Conservation (phyloP, 768 basidiomycete genomes). For the Russula ochroleuca region DNA sequence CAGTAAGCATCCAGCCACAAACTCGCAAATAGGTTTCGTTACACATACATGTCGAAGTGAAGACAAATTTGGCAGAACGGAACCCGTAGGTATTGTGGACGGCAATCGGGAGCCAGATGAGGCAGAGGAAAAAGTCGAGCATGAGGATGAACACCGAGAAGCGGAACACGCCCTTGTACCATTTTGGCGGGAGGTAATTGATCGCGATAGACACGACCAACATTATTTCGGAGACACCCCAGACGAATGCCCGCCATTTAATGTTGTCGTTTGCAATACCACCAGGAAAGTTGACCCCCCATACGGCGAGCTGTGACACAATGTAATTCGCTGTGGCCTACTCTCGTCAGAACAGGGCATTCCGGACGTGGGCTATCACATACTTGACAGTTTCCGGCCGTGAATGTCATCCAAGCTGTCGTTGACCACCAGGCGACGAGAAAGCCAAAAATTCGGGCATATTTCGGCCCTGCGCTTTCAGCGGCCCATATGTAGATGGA, state of each 20-base stretch:
- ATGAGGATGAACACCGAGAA: conserved; percentile 70
- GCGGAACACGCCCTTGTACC: conserved; percentile 74
- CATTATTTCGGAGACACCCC: conserved; percentile 74
- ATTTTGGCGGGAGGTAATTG: conserved; percentile 77
- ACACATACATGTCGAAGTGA: conserved; percentile 67
- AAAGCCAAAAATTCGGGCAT: conserved; percentile 83
- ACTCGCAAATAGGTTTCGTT: neutral
- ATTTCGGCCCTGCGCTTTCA: conserved; percentile 84
- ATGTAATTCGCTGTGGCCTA: conserved; percentile 89
- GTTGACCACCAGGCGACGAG: conserved; percentile 91
- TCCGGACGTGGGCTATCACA: conserved; percentile 22
- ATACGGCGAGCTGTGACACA: conserved; percentile 77
- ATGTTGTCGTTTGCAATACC: conserved; percentile 65
- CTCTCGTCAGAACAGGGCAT: neutral
- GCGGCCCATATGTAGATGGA: conserved; percentile 96
- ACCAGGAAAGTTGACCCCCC: conserved; percentile 78
- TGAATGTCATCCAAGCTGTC: conserved; percentile 96
- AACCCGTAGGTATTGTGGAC: conserved; percentile 89
- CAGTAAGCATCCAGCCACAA: neutral
- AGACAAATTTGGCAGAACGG: conserved; percentile 76
- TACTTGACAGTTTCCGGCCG: conserved; percentile 84
- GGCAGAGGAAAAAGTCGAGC: conserved; percentile 81
- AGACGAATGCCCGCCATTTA: conserved; percentile 83
- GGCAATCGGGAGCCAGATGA: conserved; percentile 91
- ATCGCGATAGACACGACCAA: conserved; percentile 69